Percentiles rank a stretch among this genome's conserved stretches.
phyloP scores from a whole-genome alignment of 352 stramenopile species.

The Peronospora farinosa region DNA sequence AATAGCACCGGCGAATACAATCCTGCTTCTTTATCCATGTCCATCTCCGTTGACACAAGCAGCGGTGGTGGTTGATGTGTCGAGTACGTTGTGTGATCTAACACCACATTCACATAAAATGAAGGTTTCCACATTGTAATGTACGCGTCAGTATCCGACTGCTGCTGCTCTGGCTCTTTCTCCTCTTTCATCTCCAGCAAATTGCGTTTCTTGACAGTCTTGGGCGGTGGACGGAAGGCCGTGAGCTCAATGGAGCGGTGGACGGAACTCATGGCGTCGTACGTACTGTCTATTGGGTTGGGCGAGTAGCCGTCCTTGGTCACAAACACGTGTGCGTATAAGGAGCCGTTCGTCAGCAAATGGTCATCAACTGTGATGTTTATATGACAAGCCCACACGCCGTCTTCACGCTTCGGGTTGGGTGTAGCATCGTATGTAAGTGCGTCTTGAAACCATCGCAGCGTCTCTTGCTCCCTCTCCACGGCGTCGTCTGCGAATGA shows the following conservation, averaged over 20 bases:
- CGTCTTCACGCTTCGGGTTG: constrained; percentile 48
- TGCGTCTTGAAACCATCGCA: constrained; percentile 53
- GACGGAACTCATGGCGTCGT: constrained; percentile 45
- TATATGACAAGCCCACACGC: constrained; percentile 36
- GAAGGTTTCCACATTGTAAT: constrained; percentile 79
- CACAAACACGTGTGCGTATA: constrained; percentile 84
- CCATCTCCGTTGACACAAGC: constrained; percentile 58
- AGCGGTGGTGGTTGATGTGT: constrained; percentile 46
- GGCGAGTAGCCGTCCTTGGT: constrained; percentile 64
- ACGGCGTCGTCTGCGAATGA: constrained; percentile 38
- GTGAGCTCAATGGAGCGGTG: constrained; percentile 60
- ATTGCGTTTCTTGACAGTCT: constrained; percentile 75
- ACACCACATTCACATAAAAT: constrained; percentile 61
- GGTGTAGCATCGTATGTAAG: constrained; percentile 44
- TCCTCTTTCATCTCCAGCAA: constrained; percentile 33
- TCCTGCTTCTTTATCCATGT: constrained; percentile 45
- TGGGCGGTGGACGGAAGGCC: constrained; percentile 66
- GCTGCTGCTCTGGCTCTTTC: constrained; percentile 1
- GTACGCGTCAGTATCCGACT: constrained; percentile 37
- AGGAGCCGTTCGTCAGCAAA: constrained; percentile 63
- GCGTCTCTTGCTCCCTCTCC: constrained; percentile 43
- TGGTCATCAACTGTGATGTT: constrained; percentile 75
- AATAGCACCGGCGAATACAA: constrained; percentile 89
- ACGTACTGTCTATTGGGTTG: constrained; percentile 56
- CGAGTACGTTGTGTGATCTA: constrained; percentile 68